Evolutionary conservation across 768 basidiomycete species (phyloP).

Genomic region (Dentipellis sp.): DNA sequence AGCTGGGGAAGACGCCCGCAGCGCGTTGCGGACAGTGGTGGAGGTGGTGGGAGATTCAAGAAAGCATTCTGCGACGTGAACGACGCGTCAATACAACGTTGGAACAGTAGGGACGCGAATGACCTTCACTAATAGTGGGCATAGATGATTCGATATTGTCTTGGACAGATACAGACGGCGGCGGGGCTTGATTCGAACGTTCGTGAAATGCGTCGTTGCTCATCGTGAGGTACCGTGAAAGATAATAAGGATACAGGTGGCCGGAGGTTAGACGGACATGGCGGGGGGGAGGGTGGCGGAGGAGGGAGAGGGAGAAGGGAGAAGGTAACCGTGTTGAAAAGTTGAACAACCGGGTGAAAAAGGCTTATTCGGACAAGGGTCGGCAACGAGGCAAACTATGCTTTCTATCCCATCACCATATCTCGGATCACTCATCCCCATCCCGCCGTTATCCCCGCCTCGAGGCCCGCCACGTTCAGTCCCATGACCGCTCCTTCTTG

Average conservation of each 20-base stretch:
- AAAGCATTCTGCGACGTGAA: background rate
- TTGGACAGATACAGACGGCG: background rate
- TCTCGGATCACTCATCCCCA: background rate
- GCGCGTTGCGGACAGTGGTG: background rate
- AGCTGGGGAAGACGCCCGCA: background rate
- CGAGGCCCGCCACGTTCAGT: background rate
- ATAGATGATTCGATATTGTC: background rate
- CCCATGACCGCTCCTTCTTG: no score
- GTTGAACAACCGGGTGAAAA: background rate
- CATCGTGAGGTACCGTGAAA: slow-evolving; percentile 3
- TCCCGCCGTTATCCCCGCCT: background rate
- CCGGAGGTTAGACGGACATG: background rate
- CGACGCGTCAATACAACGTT: background rate
- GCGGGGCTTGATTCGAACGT: background rate
- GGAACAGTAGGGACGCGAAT: background rate
- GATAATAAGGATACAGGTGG: background rate
- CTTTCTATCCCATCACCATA: background rate
- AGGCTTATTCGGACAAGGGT: background rate
- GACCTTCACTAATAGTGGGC: slow-evolving; percentile 2
- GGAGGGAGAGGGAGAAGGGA: background rate
- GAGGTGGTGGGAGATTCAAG: background rate
- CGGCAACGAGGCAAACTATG: background rate
- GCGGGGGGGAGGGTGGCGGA: background rate
- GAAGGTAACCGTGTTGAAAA: background rate
- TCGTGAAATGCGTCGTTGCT: slow-evolving; percentile 10